Conservation (phyloP, 169 alveolate genomes). For the Perkinsus chesapeaki region DNA sequence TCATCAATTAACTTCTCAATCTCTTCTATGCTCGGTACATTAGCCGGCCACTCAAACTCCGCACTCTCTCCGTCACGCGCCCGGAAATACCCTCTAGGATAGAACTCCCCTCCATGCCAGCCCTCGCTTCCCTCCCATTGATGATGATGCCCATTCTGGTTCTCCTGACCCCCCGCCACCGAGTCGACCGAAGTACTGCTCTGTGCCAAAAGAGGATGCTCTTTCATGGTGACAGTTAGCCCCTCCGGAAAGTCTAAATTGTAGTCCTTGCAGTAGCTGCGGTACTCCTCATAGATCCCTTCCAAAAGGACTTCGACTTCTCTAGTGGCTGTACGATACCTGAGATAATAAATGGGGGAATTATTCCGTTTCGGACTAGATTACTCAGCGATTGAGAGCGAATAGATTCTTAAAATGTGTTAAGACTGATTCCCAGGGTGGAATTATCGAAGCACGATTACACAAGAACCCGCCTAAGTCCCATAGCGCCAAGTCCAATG, state of each 20-base stretch:
- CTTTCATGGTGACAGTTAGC: background rate
- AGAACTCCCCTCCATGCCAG: background rate
- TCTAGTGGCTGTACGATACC: background rate
- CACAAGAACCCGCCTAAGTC: no score
- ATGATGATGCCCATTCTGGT: background rate
- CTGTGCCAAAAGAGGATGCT: background rate
- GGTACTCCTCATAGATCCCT: background rate
- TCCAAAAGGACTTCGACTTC: background rate
- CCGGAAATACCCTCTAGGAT: background rate
- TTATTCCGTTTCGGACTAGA: background rate
- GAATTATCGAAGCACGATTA: no score
- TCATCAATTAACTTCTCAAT: slow-evolving; percentile 9
- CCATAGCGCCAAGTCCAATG: background rate
- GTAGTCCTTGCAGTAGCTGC: background rate
- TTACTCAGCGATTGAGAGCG: background rate
- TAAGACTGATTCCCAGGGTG: no score
- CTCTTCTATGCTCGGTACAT: background rate
- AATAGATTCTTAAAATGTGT: background rate
- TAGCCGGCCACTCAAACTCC: background rate
- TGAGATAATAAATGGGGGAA: background rate
- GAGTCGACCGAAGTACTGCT: background rate
- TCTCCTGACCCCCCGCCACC: background rate
- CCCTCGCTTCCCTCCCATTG: background rate
- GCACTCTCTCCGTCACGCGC: background rate
- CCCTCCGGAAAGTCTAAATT: background rate